Evolutionary conservation across 495 filamentous ascomycete genomes (phyloP), one percentile per base, ranked within the genome.

Genomic region (Tuber calosporum): DNA sequence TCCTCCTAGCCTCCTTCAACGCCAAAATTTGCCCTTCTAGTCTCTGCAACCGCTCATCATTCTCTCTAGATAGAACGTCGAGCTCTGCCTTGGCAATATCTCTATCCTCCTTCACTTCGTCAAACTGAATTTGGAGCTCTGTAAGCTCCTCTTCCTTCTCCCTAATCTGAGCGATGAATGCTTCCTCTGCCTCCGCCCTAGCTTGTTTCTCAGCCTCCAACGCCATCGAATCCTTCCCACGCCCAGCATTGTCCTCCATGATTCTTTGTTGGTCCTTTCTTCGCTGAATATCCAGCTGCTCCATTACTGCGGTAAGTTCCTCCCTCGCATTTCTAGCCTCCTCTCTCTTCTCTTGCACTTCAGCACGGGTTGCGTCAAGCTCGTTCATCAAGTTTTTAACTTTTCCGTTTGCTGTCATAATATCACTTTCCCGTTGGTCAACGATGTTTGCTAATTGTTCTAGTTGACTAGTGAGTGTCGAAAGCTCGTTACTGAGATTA

Each of bases 161-260:
- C 78, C 82, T 77, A 15, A 81, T 48, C 48, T 83, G 82, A 70
- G 84, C 83, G 69, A 90, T 85, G 45, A 86, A 77, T 9, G 78
- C 80, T 66, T 86, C 84, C 30, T 87, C 78, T n/a, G 88, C 74
- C 71, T 87, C 87, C 34, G 86, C 85, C 73, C 88, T 87, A 73
- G 90, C 90, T 73, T 89, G 88, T 3, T 85, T 84, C 68, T 87
- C 87, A 69, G 84, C 86, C 75, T 82, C 76, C 37, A 84, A 66
- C 15, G 80, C 82, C 34, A 69, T 67, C 34, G 66, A 68, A 43
- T 79, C 78, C 42, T 76, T 79, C 11, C 70, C 76, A 42, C 73
- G 70, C 17, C 66, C 77, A 1, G 74, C 72, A 36, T 75, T 77
- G 37, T 82, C 82, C 43, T 82, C 81, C 71, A 79, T 79, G 48